Evolutionary conservation across 805 yeast species (phyloP).

Genomic region (Sugiyamaella smithiae): DNA sequence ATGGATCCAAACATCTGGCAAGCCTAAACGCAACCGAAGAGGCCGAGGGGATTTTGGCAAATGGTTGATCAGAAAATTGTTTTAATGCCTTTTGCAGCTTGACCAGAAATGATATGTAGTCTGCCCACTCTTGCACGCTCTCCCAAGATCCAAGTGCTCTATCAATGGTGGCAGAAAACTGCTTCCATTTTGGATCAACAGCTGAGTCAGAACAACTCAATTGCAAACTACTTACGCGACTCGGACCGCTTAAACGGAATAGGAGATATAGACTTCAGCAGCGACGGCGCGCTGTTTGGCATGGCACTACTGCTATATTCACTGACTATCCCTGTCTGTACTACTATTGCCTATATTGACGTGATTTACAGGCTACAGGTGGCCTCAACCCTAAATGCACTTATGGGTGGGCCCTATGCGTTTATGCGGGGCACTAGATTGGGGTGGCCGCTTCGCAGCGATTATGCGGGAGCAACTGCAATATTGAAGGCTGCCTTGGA

Average conservation of each 20-base stretch:
- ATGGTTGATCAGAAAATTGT: conserved; percentile 38
- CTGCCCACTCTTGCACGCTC: conserved; percentile 94
- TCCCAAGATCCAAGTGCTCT: conserved; percentile 74
- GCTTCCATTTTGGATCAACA: conserved; percentile 59
- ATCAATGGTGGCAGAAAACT: conserved; percentile 64
- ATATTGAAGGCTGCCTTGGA: no score
- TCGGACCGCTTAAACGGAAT: conserved; percentile 19
- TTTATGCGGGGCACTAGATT: no score
- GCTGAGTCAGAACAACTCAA: conserved; percentile 4
- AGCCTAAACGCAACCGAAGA: conserved; percentile 65
- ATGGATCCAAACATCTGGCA: conserved; percentile 75
- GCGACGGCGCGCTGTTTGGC: conserved; percentile 14
- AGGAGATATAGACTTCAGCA: conserved; percentile 24
- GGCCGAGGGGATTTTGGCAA: conserved; percentile 52
- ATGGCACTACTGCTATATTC: no score
- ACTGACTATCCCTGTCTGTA: no score
- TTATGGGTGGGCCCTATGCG: no score
- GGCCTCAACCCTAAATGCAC: no score
- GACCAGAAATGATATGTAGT: conserved; percentile 85
- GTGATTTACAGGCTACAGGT: no score
- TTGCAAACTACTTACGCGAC: conserved; percentile 19
- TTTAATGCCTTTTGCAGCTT: conserved; percentile 71
- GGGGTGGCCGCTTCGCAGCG: no score
- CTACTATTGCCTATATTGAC: no score
- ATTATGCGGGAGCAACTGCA: no score